Evolutionary conservation across 164 flowering plant genomes (phyloP).

Genomic region (Pachysandra terminalis): DNA sequence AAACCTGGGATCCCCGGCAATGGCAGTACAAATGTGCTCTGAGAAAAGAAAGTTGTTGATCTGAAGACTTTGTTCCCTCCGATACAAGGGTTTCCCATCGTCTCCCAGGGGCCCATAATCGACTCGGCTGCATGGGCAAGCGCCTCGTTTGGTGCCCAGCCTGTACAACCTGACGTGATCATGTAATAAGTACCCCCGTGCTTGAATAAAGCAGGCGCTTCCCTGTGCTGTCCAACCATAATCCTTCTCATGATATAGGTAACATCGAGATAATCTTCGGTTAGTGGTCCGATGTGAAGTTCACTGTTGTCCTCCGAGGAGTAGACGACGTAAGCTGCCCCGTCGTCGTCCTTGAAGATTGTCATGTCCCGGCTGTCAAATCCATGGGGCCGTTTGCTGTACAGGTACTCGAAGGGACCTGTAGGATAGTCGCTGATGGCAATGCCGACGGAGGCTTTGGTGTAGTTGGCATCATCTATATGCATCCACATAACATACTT

Average conservation of each 20-base stretch:
- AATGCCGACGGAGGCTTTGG: slow-evolving; percentile 84
- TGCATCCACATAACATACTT: slow-evolving; percentile 99
- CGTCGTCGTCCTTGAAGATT: slow-evolving; percentile 87
- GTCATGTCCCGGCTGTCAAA: slow-evolving; percentile 97
- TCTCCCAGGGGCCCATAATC: slow-evolving; percentile 94
- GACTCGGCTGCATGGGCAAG: slow-evolving; percentile 92
- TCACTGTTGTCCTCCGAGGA: slow-evolving; percentile 93
- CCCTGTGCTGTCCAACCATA: slow-evolving; percentile 80
- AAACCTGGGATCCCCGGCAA: slow-evolving; percentile 54
- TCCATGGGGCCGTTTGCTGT: slow-evolving; percentile 83
- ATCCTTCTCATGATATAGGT: slow-evolving; percentile 47
- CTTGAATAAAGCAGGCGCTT: slow-evolving; percentile 95
- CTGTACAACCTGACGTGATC: slow-evolving; percentile 96
- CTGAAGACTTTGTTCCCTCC: slow-evolving; percentile 77
- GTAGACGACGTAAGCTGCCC: slow-evolving; percentile 76
- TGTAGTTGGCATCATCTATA: slow-evolving; percentile 87
- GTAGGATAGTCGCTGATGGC: slow-evolving; percentile 74
- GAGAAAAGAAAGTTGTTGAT: slow-evolving; percentile 77
- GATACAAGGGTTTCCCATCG: slow-evolving; percentile 83
- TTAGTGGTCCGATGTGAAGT: slow-evolving; percentile 86
- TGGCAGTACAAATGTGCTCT: slow-evolving; percentile 83
- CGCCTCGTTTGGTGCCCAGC: slow-evolving; percentile 98
- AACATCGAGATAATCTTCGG: slow-evolving; percentile 76
- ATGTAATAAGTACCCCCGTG: slow-evolving; percentile 81
- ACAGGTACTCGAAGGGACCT: slow-evolving; percentile 87